A percentile compares a stretch with the other conserved stretches of the same genome.
Evolutionary conservation across 2,329 filamentous ascomycete genomes (phyloP).

Genomic region (Nemania sp.): DNA sequence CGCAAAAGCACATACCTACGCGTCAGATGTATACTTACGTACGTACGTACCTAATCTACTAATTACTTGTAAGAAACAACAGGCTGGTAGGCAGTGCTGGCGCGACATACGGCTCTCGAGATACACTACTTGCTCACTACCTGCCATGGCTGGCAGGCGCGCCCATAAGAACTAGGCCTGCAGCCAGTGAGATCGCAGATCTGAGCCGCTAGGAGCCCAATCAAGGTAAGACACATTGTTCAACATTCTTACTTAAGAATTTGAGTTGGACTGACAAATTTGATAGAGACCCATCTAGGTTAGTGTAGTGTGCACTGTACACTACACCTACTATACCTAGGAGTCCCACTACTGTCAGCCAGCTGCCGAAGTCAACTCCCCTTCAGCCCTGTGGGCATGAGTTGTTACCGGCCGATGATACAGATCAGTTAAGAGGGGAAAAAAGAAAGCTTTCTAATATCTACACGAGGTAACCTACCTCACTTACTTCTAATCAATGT

Average conservation of each 20-base stretch:
- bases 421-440: too few species aligned
- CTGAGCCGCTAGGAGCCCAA: constrained; percentile 16
- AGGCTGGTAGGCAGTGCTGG: too few species aligned
- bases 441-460: too few species aligned
- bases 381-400: neutral
- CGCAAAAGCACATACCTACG: too few species aligned
- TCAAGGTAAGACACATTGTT: constrained; percentile 29
- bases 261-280: constrained; percentile 26
- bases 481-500: too few species aligned
- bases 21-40: neutral
- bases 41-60: neutral
- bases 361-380: neutral
- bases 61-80: too few species aligned
- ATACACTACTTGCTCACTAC: too few species aligned
- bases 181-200: constrained; percentile 4
- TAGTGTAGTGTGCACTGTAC: neutral
- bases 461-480: too few species aligned
- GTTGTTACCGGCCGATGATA: too few species aligned
- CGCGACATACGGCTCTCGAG: too few species aligned
- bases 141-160: constrained; percentile 11
- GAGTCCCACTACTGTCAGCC: neutral
- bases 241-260: constrained; percentile 24
- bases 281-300: neutral
- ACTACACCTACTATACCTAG: neutral
- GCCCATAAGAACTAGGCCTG: neutral